Conservation (phyloP, 2,329 filamentous ascomycete species). For the Chrysoporthe puriensis region DNA sequence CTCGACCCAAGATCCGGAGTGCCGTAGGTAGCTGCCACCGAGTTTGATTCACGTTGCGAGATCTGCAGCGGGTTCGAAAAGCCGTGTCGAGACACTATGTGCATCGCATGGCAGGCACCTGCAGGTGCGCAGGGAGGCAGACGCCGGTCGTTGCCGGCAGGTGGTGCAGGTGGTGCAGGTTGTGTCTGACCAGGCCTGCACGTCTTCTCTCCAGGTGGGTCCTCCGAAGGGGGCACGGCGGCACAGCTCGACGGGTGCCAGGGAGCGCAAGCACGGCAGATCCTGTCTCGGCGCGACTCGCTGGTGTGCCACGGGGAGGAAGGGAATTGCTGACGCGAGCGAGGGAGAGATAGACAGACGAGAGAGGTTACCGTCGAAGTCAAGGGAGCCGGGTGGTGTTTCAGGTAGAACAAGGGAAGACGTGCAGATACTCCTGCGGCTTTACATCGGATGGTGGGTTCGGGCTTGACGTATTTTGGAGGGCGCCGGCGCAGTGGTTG, state of each 20-base stretch:
- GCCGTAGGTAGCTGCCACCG: constrained; percentile 11
- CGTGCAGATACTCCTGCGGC: constrained; percentile 6
- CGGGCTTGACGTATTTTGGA: background rate
- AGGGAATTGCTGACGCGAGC: background rate
- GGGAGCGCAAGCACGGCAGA: constrained; percentile 21
- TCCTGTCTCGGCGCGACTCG: constrained; percentile 27
- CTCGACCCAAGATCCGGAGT: background rate
- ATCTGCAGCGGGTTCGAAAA: constrained; percentile 8
- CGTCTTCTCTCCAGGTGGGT: too few species aligned
- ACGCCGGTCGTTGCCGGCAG: background rate
- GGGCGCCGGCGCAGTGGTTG: background rate
- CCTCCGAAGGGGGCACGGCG: background rate
- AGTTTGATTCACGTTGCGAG: constrained; percentile 14
- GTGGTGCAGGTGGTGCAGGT: too few species aligned
- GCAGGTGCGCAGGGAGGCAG: constrained; percentile 14
- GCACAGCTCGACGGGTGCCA: background rate
- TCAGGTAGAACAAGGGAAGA: constrained; percentile 27
- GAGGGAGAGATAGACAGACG: background rate
- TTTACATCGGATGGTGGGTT: background rate
- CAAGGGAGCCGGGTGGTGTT: constrained; percentile 25
- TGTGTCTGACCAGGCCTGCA: background rate
- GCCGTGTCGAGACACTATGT: constrained; percentile 5
- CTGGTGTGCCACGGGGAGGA: constrained; percentile 6
- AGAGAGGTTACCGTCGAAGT: background rate
- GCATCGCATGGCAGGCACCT: background rate